These are phyloP conservation scores for Dactylonectria estremocensis DNA, from an alignment of 2,329 filamentous ascomycete species.

Conservation along the genomic window DNA sequence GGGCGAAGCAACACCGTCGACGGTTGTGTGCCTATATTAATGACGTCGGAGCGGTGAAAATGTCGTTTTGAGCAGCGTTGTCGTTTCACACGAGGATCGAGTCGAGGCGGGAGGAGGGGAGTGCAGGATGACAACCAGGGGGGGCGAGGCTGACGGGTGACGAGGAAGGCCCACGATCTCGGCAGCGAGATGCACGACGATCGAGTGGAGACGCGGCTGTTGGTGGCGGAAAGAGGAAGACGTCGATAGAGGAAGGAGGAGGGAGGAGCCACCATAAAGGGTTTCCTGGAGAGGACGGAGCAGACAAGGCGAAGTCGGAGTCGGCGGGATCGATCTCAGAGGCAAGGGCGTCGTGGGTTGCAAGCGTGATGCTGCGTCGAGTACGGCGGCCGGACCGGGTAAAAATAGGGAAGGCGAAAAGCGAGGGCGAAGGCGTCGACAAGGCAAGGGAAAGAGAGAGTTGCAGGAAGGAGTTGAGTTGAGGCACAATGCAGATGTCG, in stretches of 20 bases:
- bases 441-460: background rate
- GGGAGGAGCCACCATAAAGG: slow-evolving; percentile 14
- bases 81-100: slow-evolving; percentile 17
- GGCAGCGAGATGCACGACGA: slow-evolving; percentile 4
- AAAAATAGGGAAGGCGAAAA: slow-evolving; percentile 10
- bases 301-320: slow-evolving; percentile 13
- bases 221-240: slow-evolving; percentile 9
- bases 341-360: slow-evolving; percentile 23
- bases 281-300: slow-evolving; percentile 6
- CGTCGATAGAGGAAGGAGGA: background rate
- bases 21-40: slow-evolving; percentile 9
- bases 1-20: slow-evolving; percentile 3
- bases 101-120: slow-evolving; percentile 15
- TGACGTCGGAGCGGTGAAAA: background rate
- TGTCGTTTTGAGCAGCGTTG: background rate
- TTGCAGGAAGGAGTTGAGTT: background rate
- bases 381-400: slow-evolving; percentile 26
- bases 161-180: slow-evolving; percentile 16
- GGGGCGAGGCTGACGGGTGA: slow-evolving; percentile 27
- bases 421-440: background rate
- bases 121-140: slow-evolving; percentile 14
- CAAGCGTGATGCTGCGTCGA: slow-evolving; percentile 21
- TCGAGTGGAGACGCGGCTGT: slow-evolving; percentile 16
- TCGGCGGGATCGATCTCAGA: slow-evolving; percentile 18
- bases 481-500: background rate